Evolutionary conservation across 2,329 filamentous ascomycete genomes (phyloP).

Genomic region (Knufia fluminis): DNA sequence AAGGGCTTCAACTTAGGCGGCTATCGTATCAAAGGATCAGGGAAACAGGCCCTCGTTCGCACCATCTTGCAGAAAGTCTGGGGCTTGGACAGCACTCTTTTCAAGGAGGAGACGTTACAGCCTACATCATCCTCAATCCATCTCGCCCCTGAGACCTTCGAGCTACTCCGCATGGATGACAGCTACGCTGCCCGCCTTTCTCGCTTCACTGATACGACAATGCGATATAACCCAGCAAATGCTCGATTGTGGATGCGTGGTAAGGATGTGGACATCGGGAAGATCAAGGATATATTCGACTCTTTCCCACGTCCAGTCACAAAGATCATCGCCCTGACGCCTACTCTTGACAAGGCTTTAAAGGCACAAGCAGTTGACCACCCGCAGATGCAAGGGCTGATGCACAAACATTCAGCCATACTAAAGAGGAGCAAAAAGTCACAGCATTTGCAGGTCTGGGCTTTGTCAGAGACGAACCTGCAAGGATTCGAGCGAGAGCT

Average conservation of each 20-base stretch:
- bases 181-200: too few relatives aligned
- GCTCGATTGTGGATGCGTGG: too few relatives aligned
- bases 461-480: neutral
- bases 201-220: too few relatives aligned
- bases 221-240: too few relatives aligned
- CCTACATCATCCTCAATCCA: neutral
- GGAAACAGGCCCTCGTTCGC: neutral
- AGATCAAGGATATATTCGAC: too few relatives aligned
- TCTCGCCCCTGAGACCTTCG: neutral
- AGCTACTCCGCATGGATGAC: too few relatives aligned
- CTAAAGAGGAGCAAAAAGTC: neutral
- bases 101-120: neutral
- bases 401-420: neutral
- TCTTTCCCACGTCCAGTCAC: too few relatives aligned
- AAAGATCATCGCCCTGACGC: neutral
- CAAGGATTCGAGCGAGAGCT: slow-evolving; percentile 1
- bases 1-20: neutral
- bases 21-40: neutral
- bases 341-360: neutral
- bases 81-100: too few relatives aligned
- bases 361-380: neutral
- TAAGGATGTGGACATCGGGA: too few relatives aligned
- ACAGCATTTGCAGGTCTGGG: neutral
- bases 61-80: neutral
- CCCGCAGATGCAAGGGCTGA: neutral